phyloP scores from a whole-genome alignment of 2,329 filamentous ascomycete genomes.

The Exophiala sp. region DNA sequence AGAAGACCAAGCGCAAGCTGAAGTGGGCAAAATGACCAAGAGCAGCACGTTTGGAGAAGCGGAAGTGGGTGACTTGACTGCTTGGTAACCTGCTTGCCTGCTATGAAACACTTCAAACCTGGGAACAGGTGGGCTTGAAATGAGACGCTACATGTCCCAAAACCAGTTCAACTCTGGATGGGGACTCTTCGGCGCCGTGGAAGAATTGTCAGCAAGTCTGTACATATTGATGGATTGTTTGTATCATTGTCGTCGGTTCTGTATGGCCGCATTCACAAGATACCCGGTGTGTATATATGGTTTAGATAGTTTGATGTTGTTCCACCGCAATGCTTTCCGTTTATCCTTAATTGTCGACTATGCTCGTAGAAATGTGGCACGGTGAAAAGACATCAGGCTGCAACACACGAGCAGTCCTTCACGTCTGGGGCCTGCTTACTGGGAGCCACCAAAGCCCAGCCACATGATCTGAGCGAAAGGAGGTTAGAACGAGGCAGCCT shows the following conservation, averaged over 20 bases:
- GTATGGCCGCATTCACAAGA: constrained; percentile 27
- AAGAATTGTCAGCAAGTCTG: neutral
- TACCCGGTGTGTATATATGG: constrained; percentile 11
- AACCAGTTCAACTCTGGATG: constrained; percentile 28
- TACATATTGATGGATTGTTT: constrained; percentile 14
- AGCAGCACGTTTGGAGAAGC: constrained; percentile 92
- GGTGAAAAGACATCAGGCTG: too few relatives aligned
- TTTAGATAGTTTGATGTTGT: neutral
- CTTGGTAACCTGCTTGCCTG: constrained; percentile 20
- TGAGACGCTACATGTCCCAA: constrained; percentile 1
- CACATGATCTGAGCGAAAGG: too few relatives aligned
- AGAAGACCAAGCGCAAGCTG: constrained; percentile 39
- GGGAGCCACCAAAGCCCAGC: too few relatives aligned
- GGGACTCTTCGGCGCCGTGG: neutral
- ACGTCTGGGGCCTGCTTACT: too few relatives aligned
- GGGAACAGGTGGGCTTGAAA: neutral
- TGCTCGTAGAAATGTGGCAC: too few relatives aligned
- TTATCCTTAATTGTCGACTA: too few relatives aligned
- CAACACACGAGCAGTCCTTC: too few relatives aligned
- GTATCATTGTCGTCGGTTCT: constrained; percentile 25
- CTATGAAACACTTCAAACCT: neutral
- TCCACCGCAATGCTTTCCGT: neutral
- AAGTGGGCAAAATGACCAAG: constrained; percentile 66
- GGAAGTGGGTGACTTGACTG: constrained; percentile 76
- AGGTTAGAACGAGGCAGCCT: too few relatives aligned